Evolutionary conservation across 768 basidiomycete genomes (phyloP).

Genomic region (Lactarius trivialis): DNA sequence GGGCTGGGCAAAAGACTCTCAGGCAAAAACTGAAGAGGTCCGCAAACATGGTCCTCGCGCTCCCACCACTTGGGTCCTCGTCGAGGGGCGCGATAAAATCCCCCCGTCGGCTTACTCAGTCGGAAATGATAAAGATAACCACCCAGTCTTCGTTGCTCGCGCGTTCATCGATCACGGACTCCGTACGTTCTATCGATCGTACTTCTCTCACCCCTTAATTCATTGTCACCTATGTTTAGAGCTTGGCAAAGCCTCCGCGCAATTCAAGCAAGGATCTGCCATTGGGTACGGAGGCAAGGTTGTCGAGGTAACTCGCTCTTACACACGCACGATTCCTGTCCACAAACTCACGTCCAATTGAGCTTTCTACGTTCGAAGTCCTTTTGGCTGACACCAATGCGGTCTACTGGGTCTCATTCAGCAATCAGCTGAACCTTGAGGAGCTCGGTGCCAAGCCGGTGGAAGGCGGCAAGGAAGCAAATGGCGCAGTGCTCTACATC

Average conservation of each 20-base stretch:
- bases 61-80: conserved; percentile 58
- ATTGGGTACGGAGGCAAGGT: conserved; percentile 58
- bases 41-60: conserved; percentile 36
- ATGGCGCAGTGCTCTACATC: conserved; percentile 56
- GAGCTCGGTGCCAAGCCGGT: conserved; percentile 47
- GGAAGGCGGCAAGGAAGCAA: conserved; percentile 59
- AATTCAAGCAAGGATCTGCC: conserved; percentile 54
- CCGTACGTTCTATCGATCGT: conserved; percentile 33
- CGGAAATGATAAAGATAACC: conserved; percentile 48
- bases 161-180: conserved; percentile 51
- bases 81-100: conserved; percentile 46
- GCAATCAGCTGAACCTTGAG: conserved; percentile 40
- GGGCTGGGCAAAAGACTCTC: conserved; percentile 54
- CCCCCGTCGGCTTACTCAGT: conserved; percentile 47
- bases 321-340: background rate
- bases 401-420: conserved; percentile 50
- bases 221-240: conserved; percentile 35
- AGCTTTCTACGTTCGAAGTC: conserved; percentile 61
- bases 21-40: conserved; percentile 46
- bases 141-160: conserved; percentile 52
- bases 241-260: conserved; percentile 56
- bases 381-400: conserved; percentile 56
- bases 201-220: conserved; percentile 11
- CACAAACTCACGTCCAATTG: conserved; percentile 6
- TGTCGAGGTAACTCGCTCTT: conserved; percentile 40